Evolutionary conservation across 331 rosid species (phyloP), one percentile per base, ranked within the genome.

Genomic region (Rosa hybrid): DNA sequence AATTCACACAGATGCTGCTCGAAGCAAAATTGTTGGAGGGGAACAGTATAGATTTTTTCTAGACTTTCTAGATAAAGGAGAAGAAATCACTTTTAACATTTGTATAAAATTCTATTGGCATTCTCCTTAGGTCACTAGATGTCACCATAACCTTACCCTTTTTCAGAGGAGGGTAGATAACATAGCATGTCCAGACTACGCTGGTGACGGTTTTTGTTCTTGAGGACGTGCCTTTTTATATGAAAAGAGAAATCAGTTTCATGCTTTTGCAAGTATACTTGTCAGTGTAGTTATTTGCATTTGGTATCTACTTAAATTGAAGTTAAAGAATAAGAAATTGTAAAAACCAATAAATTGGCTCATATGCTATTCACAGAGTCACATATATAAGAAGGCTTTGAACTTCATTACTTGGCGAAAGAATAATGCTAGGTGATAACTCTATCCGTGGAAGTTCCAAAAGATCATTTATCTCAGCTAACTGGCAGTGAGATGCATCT

Each of bases 401-500:
- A 34, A 45, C 12, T 45, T 45, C 49, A 45, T 1, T 45, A 50
- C 1, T 50, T 50, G 20, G 56, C 18, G 4, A 50, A 30, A 30
- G 34, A 30, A 0, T 30, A 30, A 30, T 30, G 34, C 34, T 34
- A 34, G 39, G 39, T 34, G 39, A 56, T 17, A 20, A 49, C 46
- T 21, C 34, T 25, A 51, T 49, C 42, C 23, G 30, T 53, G 53
- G 3, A 53, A 73, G 77, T 73, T 73, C 7, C 17, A 73, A 20
- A 18, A 73, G 50, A 53, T 73, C 64, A 21, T 41, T 39, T 68
- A 70, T 83, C 70, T 38, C 42, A 14, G 39, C 53, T 3, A 72
- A 57, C 53, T 75, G 86, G 53, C 78, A 76, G 75, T 83, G 83
- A 73, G 81, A 83, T 76, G 72, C 45, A 21, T 80, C 86, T 80